A percentile compares a stretch with the other conserved stretches of the same genome.
Conservation (phyloP, 805 yeast species). For the Kluyveromyces nonfermentans region DNA sequence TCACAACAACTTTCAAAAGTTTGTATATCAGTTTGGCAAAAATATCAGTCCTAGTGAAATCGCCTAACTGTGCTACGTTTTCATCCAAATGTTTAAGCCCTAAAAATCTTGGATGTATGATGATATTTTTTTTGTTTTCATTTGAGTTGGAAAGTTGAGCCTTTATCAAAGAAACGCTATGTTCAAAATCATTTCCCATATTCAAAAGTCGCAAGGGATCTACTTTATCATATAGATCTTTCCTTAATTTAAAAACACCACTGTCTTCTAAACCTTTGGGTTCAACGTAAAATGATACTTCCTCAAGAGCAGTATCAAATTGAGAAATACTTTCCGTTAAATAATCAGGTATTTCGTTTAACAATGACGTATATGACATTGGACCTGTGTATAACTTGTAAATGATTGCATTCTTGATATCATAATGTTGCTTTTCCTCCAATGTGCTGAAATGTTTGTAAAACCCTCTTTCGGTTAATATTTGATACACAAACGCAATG, state of each 20-base stretch:
- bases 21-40: conserved; percentile 53
- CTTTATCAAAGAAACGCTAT: conserved; percentile 39
- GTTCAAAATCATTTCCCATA: conserved; percentile 43
- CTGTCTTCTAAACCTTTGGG: conserved; percentile 60
- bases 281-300: conserved; percentile 50
- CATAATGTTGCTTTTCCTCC: conserved; percentile 23
- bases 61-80: conserved; percentile 37
- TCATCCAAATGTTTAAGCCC: conserved; percentile 20
- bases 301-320: conserved; percentile 44
- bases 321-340: conserved; percentile 30
- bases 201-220: conserved; percentile 49
- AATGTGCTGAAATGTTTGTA: conserved; percentile 36
- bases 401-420: conserved; percentile 36
- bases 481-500: conserved; percentile 55
- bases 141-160: conserved; percentile 35
- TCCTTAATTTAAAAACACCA: conserved; percentile 56
- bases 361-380: conserved; percentile 42
- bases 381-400: conserved; percentile 46
- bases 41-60: conserved; percentile 39
- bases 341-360: conserved; percentile 28
- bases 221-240: conserved; percentile 33
- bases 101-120: conserved; percentile 40
- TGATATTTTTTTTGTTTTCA: conserved; percentile 33
- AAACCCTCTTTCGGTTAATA: conserved; percentile 61
- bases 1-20: conserved; percentile 44